Conservation (phyloP, 306 rosid species). For the Vicia villosa region DNA sequence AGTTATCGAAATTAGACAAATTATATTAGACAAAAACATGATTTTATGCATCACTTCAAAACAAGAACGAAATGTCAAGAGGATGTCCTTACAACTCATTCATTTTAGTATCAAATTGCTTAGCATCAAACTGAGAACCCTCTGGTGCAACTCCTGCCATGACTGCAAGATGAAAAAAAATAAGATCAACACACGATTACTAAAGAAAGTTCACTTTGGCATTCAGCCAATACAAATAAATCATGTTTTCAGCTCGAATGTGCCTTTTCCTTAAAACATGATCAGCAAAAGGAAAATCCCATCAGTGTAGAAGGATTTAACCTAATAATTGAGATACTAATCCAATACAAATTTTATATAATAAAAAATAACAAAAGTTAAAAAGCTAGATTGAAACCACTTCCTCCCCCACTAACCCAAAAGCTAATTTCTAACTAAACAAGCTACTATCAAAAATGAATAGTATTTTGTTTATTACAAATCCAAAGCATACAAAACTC, state of each 20-base stretch:
- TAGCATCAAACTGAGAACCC: conserved; percentile 67
- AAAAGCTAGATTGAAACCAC: background rate
- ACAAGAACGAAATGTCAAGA: background rate
- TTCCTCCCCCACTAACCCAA: background rate
- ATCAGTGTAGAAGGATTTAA: too few relatives aligned
- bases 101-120: conserved; percentile 71
- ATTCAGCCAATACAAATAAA: too few relatives aligned
- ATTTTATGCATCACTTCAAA: background rate
- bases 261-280: too few relatives aligned
- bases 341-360: background rate
- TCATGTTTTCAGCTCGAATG: too few relatives aligned
- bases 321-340: too few relatives aligned
- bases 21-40: background rate
- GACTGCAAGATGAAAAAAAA: conserved; percentile 46
- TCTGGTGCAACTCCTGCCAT: conserved; percentile 77
- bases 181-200: background rate
- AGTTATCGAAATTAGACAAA: conserved; percentile 29
- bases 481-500: background rate
- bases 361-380: background rate
- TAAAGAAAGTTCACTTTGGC: background rate
- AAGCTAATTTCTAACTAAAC: background rate
- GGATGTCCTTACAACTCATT: conserved; percentile 57
- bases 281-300: too few relatives aligned
- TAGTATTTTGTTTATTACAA: background rate
- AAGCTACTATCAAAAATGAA: background rate